Conservation (phyloP, 78 protist genomes). For the Dictyostelium brefeldianum region DNA sequence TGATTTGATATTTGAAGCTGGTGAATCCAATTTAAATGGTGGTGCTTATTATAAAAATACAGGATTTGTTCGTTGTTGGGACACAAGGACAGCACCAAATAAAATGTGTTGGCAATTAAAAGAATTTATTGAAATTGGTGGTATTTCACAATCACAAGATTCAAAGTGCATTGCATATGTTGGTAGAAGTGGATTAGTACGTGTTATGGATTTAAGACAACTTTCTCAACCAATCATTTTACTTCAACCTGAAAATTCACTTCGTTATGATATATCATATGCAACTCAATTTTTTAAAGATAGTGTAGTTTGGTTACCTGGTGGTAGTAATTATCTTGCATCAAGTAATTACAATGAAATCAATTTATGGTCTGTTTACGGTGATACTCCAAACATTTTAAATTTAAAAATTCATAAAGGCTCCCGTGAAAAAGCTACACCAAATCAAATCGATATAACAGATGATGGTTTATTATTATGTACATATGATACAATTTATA, state of each 20-base stretch:
- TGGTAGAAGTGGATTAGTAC: background rate
- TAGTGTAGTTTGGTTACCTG: conserved; percentile 5
- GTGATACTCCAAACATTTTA: background rate
- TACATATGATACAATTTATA: background rate
- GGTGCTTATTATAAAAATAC: background rate
- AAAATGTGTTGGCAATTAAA: background rate
- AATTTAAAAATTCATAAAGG: background rate
- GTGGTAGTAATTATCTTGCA: background rate
- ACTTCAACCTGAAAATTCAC: background rate
- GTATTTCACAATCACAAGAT: background rate
- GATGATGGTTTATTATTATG: conserved; percentile 22
- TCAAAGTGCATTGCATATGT: background rate
- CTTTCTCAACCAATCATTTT: background rate
- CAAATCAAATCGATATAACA: conserved; percentile 1
- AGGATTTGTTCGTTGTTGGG: conserved; percentile 3
- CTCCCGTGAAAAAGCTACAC: background rate
- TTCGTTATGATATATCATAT: background rate
- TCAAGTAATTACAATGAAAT: background rate
- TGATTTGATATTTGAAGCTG: background rate
- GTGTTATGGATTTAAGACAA: background rate
- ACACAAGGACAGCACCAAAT: background rate
- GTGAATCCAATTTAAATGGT: background rate
- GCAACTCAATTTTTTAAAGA: background rate
- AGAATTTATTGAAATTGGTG: background rate
- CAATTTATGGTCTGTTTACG: conserved; percentile 12